Percentiles rank a stretch among this genome's conserved stretches.
Conservation (phyloP, 768 basidiomycete genomes). For the Boletus sp. region DNA sequence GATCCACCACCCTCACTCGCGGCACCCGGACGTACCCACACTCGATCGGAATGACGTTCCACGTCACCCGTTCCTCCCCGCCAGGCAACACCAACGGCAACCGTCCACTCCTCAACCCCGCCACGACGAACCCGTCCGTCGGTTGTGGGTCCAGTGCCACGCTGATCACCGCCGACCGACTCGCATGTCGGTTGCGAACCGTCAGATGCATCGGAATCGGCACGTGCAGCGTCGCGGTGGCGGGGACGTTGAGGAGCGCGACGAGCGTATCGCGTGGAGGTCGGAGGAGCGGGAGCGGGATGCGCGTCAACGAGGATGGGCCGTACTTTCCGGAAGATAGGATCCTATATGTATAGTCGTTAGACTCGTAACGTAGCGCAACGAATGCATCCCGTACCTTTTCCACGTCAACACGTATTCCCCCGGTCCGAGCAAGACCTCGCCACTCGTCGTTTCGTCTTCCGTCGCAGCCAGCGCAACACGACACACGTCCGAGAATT, state of each 20-base stretch:
- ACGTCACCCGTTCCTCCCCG: constrained; percentile 60
- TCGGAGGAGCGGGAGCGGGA: constrained; percentile 60
- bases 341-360: constrained; percentile 37
- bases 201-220: constrained; percentile 55
- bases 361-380: background rate
- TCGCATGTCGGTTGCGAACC: constrained; percentile 64
- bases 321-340: constrained; percentile 44
- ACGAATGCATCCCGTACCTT: constrained; percentile 40
- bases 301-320: constrained; percentile 44
- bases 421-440: constrained; percentile 49
- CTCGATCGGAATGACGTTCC: constrained; percentile 72
- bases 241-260: constrained; percentile 63
- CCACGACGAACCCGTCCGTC: constrained; percentile 75
- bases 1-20: constrained; percentile 54
- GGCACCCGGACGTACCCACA: constrained; percentile 69
- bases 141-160: constrained; percentile 71
- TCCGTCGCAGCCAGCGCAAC: constrained; percentile 46
- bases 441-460: constrained; percentile 33
- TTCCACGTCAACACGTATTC: constrained; percentile 63
- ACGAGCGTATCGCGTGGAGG: constrained; percentile 63
- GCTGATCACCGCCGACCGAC: constrained; percentile 64
- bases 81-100: constrained; percentile 75
- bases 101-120: constrained; percentile 67
- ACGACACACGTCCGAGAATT: constrained; percentile 55
- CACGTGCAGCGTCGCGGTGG: constrained; percentile 61